These are phyloP conservation scores for Leptographium wingfieldii DNA, from an alignment of 2,329 filamentous ascomycete species.

Conservation along the genomic window DNA sequence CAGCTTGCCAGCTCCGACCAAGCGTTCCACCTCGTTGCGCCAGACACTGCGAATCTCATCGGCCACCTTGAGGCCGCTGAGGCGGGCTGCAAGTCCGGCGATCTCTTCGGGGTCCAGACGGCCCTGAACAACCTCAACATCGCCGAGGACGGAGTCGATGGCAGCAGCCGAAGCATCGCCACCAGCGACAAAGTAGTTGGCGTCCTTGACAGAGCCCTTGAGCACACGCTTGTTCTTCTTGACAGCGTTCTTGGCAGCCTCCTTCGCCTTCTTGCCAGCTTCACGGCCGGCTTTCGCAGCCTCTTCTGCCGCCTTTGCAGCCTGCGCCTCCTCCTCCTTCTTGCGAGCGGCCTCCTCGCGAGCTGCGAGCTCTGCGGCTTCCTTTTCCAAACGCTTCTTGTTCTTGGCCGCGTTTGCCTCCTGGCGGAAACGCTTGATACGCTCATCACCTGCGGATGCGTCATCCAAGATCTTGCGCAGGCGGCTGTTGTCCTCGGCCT, in stretches of 20 bases:
- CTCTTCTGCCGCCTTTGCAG: slow-evolving; percentile 73
- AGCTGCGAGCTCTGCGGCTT: slow-evolving; percentile 79
- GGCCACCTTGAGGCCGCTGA: slow-evolving; percentile 66
- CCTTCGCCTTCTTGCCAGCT: slow-evolving; percentile 87
- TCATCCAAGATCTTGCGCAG: slow-evolving; percentile 86
- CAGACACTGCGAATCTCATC: slow-evolving; percentile 80
- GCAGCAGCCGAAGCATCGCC: slow-evolving; percentile 61
- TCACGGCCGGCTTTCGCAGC: slow-evolving; percentile 75
- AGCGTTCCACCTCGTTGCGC: slow-evolving; percentile 61
- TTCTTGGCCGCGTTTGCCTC: slow-evolving; percentile 89
- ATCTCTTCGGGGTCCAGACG: slow-evolving; percentile 90
- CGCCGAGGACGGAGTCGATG: slow-evolving; percentile 71
- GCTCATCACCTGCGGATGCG: slow-evolving; percentile 71
- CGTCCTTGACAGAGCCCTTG: slow-evolving; percentile 87
- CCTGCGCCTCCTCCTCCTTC: slow-evolving; percentile 72
- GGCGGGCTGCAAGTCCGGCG: slow-evolving; percentile 66
- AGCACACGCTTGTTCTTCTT: slow-evolving; percentile 99
- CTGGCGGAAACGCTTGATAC: slow-evolving; percentile 95
- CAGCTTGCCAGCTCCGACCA: slow-evolving; percentile 72
- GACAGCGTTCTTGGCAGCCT: slow-evolving; percentile 94
- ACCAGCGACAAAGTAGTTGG: slow-evolving; percentile 81
- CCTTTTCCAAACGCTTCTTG: slow-evolving; percentile 81
- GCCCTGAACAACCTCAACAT: slow-evolving; percentile 75
- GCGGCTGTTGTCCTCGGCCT: slow-evolving; percentile 91
- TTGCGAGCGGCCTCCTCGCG: slow-evolving; percentile 73